Percentiles rank a stretch among this genome's conserved stretches.
Evolutionary conservation across 345 rosid species (phyloP).

Genomic region (Sonneratia alba): DNA sequence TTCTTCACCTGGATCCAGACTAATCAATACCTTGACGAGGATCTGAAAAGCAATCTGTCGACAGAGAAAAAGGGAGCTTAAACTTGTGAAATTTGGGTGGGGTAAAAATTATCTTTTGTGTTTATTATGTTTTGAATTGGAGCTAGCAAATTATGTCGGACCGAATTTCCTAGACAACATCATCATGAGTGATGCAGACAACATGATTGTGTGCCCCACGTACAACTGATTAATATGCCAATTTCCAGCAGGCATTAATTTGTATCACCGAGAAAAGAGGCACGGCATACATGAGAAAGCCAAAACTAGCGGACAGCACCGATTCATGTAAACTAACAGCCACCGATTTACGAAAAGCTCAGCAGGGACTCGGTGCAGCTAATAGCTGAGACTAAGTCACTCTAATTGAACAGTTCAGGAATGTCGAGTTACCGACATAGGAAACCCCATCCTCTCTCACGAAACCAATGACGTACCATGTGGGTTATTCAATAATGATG

Average conservation of each 20-base stretch:
- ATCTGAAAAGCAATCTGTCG: conserved; percentile 82
- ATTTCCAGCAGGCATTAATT: not conserved
- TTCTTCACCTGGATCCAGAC: conserved; percentile 73
- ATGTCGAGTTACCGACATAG: too few species aligned
- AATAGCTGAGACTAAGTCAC: too few species aligned
- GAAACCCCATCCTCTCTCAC: too few species aligned
- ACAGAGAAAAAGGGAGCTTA: conserved; percentile 4
- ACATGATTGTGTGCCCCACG: conserved; percentile 34
- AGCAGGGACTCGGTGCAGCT: too few species aligned
- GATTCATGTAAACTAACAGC: too few species aligned
- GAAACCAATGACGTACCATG: too few species aligned
- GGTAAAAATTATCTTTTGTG: not conserved
- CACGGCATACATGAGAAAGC: too few species aligned
- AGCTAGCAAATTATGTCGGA: conserved; percentile 23
- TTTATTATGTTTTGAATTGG: conserved; percentile 11
- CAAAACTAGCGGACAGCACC: not conserved
- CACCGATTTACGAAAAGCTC: too few species aligned
- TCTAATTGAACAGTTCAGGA: too few species aligned
- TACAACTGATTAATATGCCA: conserved; percentile 13
- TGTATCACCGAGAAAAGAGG: not conserved
- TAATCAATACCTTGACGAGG: conserved; percentile 81
- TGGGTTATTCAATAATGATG: too few species aligned
- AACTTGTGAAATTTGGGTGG: not conserved
- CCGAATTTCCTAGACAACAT: conserved; percentile 28
- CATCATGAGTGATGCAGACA: conserved; percentile 18